Conservation (phyloP, 2,329 filamentous ascomycete genomes). For the Alternaria sp. region DNA sequence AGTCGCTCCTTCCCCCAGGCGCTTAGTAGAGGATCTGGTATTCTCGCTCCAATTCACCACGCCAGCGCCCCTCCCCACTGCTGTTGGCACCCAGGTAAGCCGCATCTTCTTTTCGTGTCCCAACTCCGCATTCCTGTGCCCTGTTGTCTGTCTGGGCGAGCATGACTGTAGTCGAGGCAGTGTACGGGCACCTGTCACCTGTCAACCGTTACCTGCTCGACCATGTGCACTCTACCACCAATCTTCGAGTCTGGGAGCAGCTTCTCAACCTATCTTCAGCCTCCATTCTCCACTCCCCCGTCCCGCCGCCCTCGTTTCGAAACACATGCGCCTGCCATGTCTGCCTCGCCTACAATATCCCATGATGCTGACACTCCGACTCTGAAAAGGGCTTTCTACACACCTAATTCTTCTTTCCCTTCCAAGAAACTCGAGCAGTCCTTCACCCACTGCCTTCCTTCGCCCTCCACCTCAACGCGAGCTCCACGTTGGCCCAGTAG, state of each 20-base stretch:
- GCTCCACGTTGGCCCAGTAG: constrained; percentile 23
- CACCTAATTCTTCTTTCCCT: constrained; percentile 44
- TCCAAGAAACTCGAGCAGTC: constrained; percentile 35
- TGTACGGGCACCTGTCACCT: constrained; percentile 11
- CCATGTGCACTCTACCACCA: constrained; percentile 15
- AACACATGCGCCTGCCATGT: constrained; percentile 26
- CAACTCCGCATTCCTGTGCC: constrained; percentile 13
- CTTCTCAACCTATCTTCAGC: constrained; percentile 2
- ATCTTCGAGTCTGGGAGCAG: constrained; percentile 5
- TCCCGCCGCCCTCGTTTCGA: constrained; percentile 10
- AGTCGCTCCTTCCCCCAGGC: constrained; percentile 49
- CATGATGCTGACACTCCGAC: constrained; percentile 45
- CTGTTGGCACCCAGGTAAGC: constrained; percentile 45
- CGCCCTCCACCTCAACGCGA: constrained; percentile 6
- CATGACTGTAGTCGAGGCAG: constrained; percentile 10
- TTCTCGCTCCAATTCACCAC: constrained; percentile 47
- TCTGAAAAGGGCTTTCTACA: constrained; percentile 44
- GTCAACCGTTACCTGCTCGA: constrained; percentile 12
- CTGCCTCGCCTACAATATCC: constrained; percentile 29
- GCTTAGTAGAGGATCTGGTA: constrained; percentile 53
- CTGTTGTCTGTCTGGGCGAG: constrained; percentile 1
- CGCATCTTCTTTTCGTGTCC: constrained; percentile 22
- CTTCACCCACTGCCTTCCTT: constrained; percentile 16
- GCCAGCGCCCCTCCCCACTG: constrained; percentile 19
- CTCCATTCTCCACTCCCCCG: constrained; percentile 6